Evolutionary conservation across 352 stramenopile species (phyloP).

Genomic region (Pythium volutum): DNA sequence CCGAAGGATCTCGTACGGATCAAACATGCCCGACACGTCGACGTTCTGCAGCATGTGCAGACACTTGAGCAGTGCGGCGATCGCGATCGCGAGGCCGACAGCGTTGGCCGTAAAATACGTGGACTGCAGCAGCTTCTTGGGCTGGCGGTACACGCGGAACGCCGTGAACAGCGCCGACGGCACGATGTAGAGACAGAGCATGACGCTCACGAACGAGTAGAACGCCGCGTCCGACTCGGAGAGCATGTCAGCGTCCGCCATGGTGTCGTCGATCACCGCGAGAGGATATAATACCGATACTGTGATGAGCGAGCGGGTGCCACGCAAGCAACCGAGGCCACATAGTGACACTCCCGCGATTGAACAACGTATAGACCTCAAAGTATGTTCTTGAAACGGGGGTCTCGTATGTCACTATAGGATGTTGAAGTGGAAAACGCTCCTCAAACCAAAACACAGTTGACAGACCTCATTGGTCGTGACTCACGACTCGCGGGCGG

Average conservation of each 20-base stretch:
- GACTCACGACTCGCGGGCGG: too few relatives aligned
- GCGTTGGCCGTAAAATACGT: conserved; percentile 47
- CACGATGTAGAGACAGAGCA: conserved; percentile 77
- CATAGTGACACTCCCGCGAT: conserved; percentile 5
- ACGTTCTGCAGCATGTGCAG: conserved; percentile 64
- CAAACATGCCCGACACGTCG: conserved; percentile 74
- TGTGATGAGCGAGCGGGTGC: neutral
- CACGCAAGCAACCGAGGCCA: conserved; percentile 11
- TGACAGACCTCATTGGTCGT: too few relatives aligned
- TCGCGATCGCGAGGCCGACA: conserved; percentile 45
- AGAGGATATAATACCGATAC: neutral
- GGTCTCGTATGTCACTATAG: neutral
- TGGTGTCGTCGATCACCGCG: neutral
- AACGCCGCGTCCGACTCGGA: conserved; percentile 76
- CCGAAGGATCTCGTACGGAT: conserved; percentile 84
- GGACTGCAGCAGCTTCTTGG: conserved; percentile 43
- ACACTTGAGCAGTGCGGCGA: conserved; percentile 42
- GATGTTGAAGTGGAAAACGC: conserved; percentile 16
- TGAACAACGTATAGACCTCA: conserved; percentile 2
- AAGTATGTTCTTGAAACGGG: neutral
- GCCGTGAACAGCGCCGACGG: conserved; percentile 52
- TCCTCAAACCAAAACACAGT: neutral
- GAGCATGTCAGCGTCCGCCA: conserved; percentile 27
- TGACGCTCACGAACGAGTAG: conserved; percentile 80
- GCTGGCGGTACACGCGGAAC: conserved; percentile 43